phyloP scores from a whole-genome alignment of 2,329 filamentous ascomycete species.

The Phyllosticta citriasiana region DNA sequence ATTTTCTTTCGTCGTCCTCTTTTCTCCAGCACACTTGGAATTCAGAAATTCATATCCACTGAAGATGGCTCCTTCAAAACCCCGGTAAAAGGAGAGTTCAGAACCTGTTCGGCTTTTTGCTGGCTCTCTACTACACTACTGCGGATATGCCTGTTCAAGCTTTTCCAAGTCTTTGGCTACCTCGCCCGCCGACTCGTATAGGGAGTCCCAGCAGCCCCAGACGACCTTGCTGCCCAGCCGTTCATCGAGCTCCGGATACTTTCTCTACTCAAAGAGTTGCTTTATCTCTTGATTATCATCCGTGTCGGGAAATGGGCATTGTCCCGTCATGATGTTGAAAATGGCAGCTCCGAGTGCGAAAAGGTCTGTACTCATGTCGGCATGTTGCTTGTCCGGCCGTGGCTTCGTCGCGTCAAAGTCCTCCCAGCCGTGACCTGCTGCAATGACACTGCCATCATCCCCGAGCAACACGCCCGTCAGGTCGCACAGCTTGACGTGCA shows the following conservation, averaged over 20 bases:
- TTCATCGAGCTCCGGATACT: constrained; percentile 11
- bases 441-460: constrained; percentile 10
- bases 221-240: constrained; percentile 12
- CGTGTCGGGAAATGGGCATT: constrained; percentile 15
- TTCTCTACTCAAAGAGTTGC: constrained; percentile 10
- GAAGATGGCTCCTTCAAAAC: too few species aligned
- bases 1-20: too few species aligned
- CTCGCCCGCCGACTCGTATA: constrained; percentile 13
- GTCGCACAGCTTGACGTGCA: constrained; percentile 12
- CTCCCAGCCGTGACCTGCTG: constrained; percentile 13
- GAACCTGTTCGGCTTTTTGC: neutral
- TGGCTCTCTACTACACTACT: neutral
- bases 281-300: constrained; percentile 16
- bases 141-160: neutral
- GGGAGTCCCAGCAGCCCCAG: constrained; percentile 15
- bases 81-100: too few species aligned
- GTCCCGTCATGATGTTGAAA: constrained; percentile 15
- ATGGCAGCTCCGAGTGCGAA: constrained; percentile 18
- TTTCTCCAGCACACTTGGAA: too few species aligned
- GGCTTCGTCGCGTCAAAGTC: constrained; percentile 16
- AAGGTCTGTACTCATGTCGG: constrained; percentile 15
- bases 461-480: constrained; percentile 13
- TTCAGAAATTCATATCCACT: too few species aligned
- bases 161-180: constrained; percentile 12
- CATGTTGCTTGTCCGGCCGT: constrained; percentile 12